Evolutionary conservation across 164 flowering plant species (phyloP).

Genomic region (Tetracentron sinense): DNA sequence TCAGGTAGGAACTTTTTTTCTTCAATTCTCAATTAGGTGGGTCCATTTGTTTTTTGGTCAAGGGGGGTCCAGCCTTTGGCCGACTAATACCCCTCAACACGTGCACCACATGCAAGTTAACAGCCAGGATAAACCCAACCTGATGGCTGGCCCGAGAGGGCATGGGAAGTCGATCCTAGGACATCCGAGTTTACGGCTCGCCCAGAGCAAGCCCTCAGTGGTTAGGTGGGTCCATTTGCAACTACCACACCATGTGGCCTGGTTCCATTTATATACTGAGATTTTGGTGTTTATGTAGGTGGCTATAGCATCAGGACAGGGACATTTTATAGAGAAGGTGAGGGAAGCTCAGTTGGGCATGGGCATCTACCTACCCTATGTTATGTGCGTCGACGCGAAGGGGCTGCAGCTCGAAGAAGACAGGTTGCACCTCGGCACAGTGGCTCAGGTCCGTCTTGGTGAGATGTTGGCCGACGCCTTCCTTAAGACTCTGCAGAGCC

Average conservation of each 20-base stretch:
- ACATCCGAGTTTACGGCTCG: no score
- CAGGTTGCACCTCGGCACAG: constrained; percentile 24
- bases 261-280: neutral
- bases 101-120: no score
- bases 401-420: constrained; percentile 40
- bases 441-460: constrained; percentile 24
- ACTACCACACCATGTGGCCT: no score
- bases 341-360: constrained; percentile 53
- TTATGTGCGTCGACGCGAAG: constrained; percentile 48
- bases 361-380: constrained; percentile 32
- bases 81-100: no score
- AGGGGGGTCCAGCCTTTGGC: neutral
- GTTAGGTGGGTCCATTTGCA: neutral
- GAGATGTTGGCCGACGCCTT: constrained; percentile 23
- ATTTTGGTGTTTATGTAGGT: constrained; percentile 30
- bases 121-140: no score
- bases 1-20: constrained; percentile 34
- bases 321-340: constrained; percentile 33
- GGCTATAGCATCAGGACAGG: constrained; percentile 55
- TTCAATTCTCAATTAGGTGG: no score
- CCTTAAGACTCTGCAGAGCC: neutral
- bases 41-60: neutral
- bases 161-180: no score
- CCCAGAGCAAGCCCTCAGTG: no score
- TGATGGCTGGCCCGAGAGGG: no score